Percentiles rank a stretch among this genome's conserved stretches.
phyloP scores from a whole-genome alignment of 2,329 filamentous ascomycete species.

The Penicillium psychrosexuale region DNA sequence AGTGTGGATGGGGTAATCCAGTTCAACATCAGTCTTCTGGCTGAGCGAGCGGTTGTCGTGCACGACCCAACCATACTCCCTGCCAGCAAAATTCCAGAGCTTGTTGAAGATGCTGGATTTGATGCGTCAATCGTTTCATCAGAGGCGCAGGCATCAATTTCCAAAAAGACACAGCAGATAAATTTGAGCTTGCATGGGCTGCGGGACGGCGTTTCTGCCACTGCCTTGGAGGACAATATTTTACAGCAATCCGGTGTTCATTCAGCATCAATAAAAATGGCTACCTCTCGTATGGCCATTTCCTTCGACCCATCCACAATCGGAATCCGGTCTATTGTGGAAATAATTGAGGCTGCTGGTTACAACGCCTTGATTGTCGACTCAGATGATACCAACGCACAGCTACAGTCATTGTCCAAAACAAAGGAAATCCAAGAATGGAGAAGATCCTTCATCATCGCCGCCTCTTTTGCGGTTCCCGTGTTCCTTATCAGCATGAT shows the following conservation, averaged over 20 bases:
- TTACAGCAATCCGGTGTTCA: constrained; percentile 65
- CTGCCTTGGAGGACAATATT: constrained; percentile 67
- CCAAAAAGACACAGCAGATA: constrained; percentile 58
- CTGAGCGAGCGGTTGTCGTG: constrained; percentile 83
- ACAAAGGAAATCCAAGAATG: constrained; percentile 95
- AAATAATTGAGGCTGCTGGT: constrained; percentile 73
- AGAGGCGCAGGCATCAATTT: constrained; percentile 56
- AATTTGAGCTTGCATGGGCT: constrained; percentile 84
- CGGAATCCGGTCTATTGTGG: constrained; percentile 79
- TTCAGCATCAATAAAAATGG: constrained; percentile 69
- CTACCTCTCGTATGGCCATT: constrained; percentile 71
- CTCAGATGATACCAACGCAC: constrained; percentile 91
- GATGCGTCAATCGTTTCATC: constrained; percentile 81
- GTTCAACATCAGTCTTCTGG: constrained; percentile 92
- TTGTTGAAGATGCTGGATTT: constrained; percentile 87
- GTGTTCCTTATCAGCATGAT: constrained; percentile 94
- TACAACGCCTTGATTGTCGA: constrained; percentile 89
- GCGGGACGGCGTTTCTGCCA: constrained; percentile 67
- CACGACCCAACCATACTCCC: constrained; percentile 72
- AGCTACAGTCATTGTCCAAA: constrained; percentile 92
- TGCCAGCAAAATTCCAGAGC: constrained; percentile 71
- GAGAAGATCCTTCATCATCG: constrained; percentile 75
- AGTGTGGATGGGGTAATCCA: constrained; percentile 73
- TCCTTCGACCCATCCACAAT: constrained; percentile 67
- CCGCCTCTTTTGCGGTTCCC: constrained; percentile 76